Base-by-base conservation (phyloP, 805 yeast species). In the Scheffersomyces stipitis region DNA sequence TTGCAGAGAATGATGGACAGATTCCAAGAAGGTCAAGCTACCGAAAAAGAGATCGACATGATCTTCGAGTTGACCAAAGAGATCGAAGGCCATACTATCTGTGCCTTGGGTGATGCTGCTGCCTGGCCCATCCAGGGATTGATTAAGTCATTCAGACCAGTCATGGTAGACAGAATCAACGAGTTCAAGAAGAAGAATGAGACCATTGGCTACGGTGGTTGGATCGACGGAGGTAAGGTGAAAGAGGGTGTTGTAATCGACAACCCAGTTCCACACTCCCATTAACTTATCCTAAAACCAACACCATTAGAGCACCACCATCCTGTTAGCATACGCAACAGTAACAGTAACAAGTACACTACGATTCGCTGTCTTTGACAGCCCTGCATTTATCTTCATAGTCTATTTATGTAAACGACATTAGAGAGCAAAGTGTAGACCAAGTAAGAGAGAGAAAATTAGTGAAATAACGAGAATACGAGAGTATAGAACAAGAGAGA, bases 71-170 rank as follows among this genome's bases (percentile, higher is more conserved):
- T 87, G 52, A 81, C 90, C 42, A 84, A 86, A 69, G 88, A 86
- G 62, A 80, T 86, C 51, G 95, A 87, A 66, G 95, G 95, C 33
- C 96, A 87, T 66, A 86, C 95, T 35, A 86, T 86, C 55, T 86
- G 96, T 70, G 96, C 95, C 22, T 73, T 86, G 56, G 96, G 96
- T 41, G 96, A 86, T 58, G 96, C 96, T 23, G 88, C 95, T 40
- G 89, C 93, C 20, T 86, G 96, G 96, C 96, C 96, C 30, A 76
- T 87, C 45, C 95, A 87, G 68, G 96, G 96, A 40, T 76, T 86
- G 48, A 84, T 87, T 52, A 82, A 83, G 62, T 82, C 85, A 47
- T 86, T 87, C 76, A 78, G 87, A 61, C 95, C 95, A 12, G 78
- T 80, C 47, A 80, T 86, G 76, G 81, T 80, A 52, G 86, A 81